Base-by-base conservation (phyloP, 139 green algal species). In the Spirogloea muscicola region DNA sequence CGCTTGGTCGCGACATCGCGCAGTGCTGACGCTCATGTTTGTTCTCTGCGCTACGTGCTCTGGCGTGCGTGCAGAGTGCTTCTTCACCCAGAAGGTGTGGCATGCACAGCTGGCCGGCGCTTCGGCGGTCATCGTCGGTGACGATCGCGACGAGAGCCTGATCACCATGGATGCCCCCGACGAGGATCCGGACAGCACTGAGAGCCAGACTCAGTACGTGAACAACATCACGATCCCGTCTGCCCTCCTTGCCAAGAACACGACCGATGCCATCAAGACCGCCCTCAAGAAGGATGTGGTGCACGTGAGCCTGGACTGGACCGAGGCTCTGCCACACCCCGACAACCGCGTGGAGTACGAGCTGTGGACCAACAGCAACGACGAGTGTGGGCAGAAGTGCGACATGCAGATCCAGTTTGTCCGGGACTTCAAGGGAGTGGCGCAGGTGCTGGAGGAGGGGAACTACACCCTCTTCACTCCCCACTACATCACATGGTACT, bases 321-420 rank as follows among this genome's bases (percentile, higher is more conserved):
- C 77, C 4, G 86, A 91, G 51, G 52, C 87, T 0, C 55, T 96
- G 59, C 88, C 91, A 0, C 82, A 87, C 61, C 62, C 82, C 5
- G 68, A 84, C 36, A 70, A 82, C 31, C 74, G 84, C 65, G 87
- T 96, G 10, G 48, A 72, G 3, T 96, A 91, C 89, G 91, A 97
- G 90, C 89, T 96, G 49, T 97, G 91, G 91, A 92, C 84, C 39
- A 95, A 92, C 80, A 88, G 46, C 68, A 94, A 94, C 60, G 89
- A 94, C 69, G 83, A 57, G 10, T 96, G 91, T 72, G 91, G 91
- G 2, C 7, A 64, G 5, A 80, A 86, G 13, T 96, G 91, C 74
- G 80, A 92, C 43, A 67, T 88, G 66, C 90, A 94, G 73, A 66
- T 74, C 44, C 63, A 82, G 3, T 97, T 97, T 57, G 83, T 94